These are phyloP conservation scores for Sporothrix luriei DNA, from an alignment of 2,329 filamentous ascomycete species.

Conservation along the genomic window DNA sequence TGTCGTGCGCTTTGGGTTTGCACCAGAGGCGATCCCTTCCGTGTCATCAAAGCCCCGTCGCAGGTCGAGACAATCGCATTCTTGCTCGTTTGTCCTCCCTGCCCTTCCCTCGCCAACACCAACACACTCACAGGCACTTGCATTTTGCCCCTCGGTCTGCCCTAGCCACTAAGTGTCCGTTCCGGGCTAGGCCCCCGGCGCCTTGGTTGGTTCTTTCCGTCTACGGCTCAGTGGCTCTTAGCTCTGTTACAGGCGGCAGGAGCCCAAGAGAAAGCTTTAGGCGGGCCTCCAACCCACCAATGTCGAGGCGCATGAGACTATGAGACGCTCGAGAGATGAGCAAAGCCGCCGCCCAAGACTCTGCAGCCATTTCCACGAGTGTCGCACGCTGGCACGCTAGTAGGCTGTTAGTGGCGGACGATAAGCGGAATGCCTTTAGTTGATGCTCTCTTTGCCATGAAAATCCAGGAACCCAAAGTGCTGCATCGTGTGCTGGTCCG, in stretches of 20 bases:
- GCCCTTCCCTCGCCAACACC: background rate
- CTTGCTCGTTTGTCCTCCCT: background rate
- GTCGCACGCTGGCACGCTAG: slow-evolving; percentile 17
- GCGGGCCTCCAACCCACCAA: background rate
- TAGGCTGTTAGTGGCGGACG: background rate
- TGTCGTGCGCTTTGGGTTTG: background rate
- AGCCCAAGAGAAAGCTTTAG: background rate
- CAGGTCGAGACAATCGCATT: slow-evolving; percentile 27
- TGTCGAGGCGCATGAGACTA: background rate
- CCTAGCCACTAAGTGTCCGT: background rate
- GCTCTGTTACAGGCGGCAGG: slow-evolving; percentile 21
- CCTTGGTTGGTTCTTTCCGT: background rate
- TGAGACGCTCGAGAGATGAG: background rate
- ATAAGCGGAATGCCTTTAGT: background rate
- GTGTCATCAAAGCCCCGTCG: slow-evolving; percentile 21
- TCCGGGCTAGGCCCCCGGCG: background rate
- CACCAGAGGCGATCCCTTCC: slow-evolving; percentile 22
- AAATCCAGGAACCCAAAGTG: slow-evolving; percentile 17
- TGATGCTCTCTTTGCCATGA: background rate
- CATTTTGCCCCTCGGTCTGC: slow-evolving; percentile 21
- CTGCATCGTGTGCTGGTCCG: no score
- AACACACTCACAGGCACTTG: background rate
- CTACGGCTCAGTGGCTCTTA: background rate
- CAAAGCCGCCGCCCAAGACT: slow-evolving; percentile 13
- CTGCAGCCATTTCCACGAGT: slow-evolving; percentile 22